Evolutionary conservation across 441 rosid genomes (phyloP), one percentile per base, ranked within the genome.

Genomic region (Gossypium schwendimanii): DNA sequence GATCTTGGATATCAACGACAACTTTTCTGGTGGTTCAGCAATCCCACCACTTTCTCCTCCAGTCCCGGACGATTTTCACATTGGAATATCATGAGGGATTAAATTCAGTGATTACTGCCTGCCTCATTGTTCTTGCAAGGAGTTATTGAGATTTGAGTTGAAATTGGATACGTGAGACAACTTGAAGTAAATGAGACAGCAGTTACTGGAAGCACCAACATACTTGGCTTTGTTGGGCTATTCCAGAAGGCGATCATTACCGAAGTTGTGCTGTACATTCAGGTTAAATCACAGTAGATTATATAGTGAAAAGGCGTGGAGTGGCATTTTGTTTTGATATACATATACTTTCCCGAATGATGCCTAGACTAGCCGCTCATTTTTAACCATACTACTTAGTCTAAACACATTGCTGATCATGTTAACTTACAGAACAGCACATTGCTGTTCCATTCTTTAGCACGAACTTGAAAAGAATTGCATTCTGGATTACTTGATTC

Each of bases 1-100:
- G 77, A 72, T 88, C 45, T 82, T 88, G 89, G 87, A 88, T 67
- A 69, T 77, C 12, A 39, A 54, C 31, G 74, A 21, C 11, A 24
- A 75, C 54, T 57, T 59, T 66, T 75, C 70, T 71, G 74, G 76
- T 47, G 75, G 58, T 17, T 66, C 80, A 54, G 97, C 93, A 20
- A 63, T 86, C 52, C 88, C 92, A 50, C 97, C 93, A 6, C 78
- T 78, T 49, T 81, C 97, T 53, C 88, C 98, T 75, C 97, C 97
- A 24, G 81, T 73, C 47, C 60, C 64, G 60, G 84, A 77, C 74
- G 80, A 73, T 14, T 26, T 60, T 57, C 54, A 59, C 57, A 20
- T 49, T 3, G 75, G 75, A 21, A 74, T 71, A 71, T 75, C 63
- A 39, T 65, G 28, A 36, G 71, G n/a, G 33, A 31, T 26, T 11